phyloP scores from a whole-genome alignment of 2,329 filamentous ascomycete species.

The Beauveria sp. region DNA sequence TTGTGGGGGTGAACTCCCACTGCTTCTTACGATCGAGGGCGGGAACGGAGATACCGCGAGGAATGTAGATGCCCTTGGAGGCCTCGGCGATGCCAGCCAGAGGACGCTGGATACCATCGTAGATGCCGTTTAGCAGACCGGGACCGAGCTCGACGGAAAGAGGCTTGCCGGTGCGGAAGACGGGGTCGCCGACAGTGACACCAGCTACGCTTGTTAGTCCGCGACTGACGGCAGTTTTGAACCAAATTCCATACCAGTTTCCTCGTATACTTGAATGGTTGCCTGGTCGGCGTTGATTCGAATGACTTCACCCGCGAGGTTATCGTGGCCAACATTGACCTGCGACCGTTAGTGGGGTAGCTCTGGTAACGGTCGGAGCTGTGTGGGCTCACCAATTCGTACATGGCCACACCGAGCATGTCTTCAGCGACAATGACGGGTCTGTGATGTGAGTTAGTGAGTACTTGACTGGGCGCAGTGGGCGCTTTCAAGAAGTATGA shows the following conservation, averaged over 20 bases:
- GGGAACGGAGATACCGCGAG: constrained; percentile 82
- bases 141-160: constrained; percentile 95
- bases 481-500: constrained; percentile 17
- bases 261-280: constrained; percentile 98
- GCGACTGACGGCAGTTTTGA: neutral
- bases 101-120: constrained; percentile 97
- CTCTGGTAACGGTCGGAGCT: neutral
- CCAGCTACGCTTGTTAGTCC: constrained; percentile 53
- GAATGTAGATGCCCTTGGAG: constrained; percentile 91
- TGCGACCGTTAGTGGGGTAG: constrained; percentile 27
- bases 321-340: constrained; percentile 88
- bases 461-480: neutral
- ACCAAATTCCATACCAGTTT: constrained; percentile 63
- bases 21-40: constrained; percentile 86
- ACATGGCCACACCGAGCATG: constrained; percentile 99
- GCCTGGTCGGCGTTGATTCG: constrained; percentile 93
- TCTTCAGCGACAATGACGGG: constrained; percentile 96
- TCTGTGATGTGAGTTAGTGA: constrained; percentile 36
- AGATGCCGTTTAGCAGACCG: constrained; percentile 97
- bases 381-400: constrained; percentile 70
- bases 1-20: constrained; percentile 88
- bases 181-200: constrained; percentile 91
- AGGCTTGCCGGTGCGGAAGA: constrained; percentile 84
- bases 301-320: constrained; percentile 95
- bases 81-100: constrained; percentile 73